Percentiles rank a stretch among this genome's conserved stretches.
Evolutionary conservation across 2,329 filamentous ascomycete species (phyloP).

Genomic region (Penicillium sp.): DNA sequence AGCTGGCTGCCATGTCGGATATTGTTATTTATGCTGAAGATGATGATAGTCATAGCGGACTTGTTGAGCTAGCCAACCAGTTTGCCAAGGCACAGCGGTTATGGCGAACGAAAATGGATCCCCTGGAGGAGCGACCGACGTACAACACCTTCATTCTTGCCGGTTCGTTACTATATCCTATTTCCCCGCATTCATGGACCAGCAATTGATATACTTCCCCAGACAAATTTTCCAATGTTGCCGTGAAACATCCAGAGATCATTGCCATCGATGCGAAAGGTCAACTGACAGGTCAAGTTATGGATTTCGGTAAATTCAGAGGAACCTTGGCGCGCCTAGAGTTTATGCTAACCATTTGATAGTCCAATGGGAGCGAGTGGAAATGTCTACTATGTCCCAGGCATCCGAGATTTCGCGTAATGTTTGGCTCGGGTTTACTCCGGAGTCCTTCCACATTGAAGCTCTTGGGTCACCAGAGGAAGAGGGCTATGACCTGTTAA

Average conservation of each 20-base stretch:
- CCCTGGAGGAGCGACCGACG: slow-evolving; percentile 53
- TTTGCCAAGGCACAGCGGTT: slow-evolving; percentile 73
- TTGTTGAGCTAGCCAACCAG: slow-evolving; percentile 61
- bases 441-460: slow-evolving; percentile 58
- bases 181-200: neutral
- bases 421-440: slow-evolving; percentile 85
- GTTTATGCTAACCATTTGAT: slow-evolving; percentile 9
- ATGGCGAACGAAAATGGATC: slow-evolving; percentile 66
- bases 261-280: slow-evolving; percentile 73
- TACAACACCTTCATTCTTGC: slow-evolving; percentile 84
- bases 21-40: slow-evolving; percentile 88
- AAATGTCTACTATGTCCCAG: slow-evolving; percentile 92
- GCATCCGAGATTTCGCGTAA: slow-evolving; percentile 86
- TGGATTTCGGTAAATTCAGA: slow-evolving; percentile 69
- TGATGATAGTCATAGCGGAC: slow-evolving; percentile 56
- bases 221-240: slow-evolving; percentile 67
- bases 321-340: neutral
- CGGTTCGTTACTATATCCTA: slow-evolving; percentile 43
- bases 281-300: slow-evolving; percentile 68
- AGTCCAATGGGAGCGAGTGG: slow-evolving; percentile 77
- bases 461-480: slow-evolving; percentile 46
- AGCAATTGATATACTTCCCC: slow-evolving; percentile 34
- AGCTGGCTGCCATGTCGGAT: slow-evolving; percentile 82
- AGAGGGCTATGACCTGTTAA: slow-evolving; percentile 71
- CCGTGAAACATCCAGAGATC: slow-evolving; percentile 65